Evolutionary conservation across 129 eudicot genomes (phyloP), one percentile per base, ranked within the genome.

Genomic region (Dittrichia graveolens): DNA sequence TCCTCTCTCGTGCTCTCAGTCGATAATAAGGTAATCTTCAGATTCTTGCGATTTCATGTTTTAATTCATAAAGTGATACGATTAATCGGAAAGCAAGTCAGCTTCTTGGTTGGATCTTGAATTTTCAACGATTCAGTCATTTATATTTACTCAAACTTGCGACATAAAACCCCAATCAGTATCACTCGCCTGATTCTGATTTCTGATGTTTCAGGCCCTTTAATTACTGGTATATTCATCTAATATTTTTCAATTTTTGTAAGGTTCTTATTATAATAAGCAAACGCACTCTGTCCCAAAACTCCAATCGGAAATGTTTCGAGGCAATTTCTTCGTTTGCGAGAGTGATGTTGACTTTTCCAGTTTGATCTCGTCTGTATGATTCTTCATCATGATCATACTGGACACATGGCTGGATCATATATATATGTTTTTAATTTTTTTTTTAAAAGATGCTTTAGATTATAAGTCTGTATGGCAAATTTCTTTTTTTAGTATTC

Each of bases 121-220:
- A 6, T 2, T 42, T 3, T 62, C 7, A 0, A 41, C 66, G 73
- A 44, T 75, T 66, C 67, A 65, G 58, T 53, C 79, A 65, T 37
- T 14, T 75, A 54, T 52, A 42, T 75, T 75, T 75, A 75, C 80
- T 75, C 60, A 75, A 65, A 56, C 80, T 75, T 75, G 80, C 80
- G 39, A 58, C 46, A 67, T 58, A 0, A 13, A 59, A 39, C 38
- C 19, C 40, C 75, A 69, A 39, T 11, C 81, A 47, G 64, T 59
- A 77, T 77, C 81, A 77, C 81, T 77, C 81, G 81, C 81, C 81
- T 77, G 81, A 8, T 57, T 68, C 81, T 77, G 81, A 77, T 39
- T 69, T 8, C 54, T 77, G 81, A 77, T 69, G 49, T 68, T 68
- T 77, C 75, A 77, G 81, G 75, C 81, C 81, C 81, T 77, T 77